These are phyloP conservation scores for Ilyonectria destructans DNA, from an alignment of 2,329 filamentous ascomycete species.

Conservation along the genomic window DNA sequence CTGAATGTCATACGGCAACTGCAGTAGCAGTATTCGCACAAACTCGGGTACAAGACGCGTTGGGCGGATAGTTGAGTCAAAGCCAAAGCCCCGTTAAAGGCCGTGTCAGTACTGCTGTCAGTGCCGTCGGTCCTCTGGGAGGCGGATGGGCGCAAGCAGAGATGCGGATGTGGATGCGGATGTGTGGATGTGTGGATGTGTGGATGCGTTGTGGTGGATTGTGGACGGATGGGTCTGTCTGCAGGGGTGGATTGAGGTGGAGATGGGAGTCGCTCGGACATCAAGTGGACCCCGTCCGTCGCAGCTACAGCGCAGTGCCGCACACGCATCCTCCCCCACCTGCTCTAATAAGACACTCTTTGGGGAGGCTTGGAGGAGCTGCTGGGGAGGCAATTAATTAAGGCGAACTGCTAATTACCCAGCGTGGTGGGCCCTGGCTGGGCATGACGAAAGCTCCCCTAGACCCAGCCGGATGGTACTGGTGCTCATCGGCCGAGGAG, in stretches of 20 bases:
- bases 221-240: constrained; percentile 1
- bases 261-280: constrained; percentile 40
- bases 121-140: background rate
- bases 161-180: constrained; percentile 16
- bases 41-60: background rate
- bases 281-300: constrained; percentile 35
- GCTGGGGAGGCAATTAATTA: no score
- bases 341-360: background rate
- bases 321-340: background rate
- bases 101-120: background rate
- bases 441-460: no score
- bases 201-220: background rate
- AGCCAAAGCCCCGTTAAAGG: background rate
- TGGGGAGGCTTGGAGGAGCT: no score
- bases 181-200: constrained; percentile 5
- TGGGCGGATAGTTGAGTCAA: background rate
- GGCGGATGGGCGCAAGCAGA: background rate
- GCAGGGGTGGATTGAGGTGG: constrained; percentile 29
- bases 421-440: no score
- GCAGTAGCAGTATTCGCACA: background rate
- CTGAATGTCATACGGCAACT: background rate
- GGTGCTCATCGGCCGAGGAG: no score
- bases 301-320: constrained; percentile 2
- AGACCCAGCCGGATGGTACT: no score
- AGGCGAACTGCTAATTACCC: no score